phyloP scores from a whole-genome alignment of 192 early-diverging fungal species.

The Entomortierella lignicola region DNA sequence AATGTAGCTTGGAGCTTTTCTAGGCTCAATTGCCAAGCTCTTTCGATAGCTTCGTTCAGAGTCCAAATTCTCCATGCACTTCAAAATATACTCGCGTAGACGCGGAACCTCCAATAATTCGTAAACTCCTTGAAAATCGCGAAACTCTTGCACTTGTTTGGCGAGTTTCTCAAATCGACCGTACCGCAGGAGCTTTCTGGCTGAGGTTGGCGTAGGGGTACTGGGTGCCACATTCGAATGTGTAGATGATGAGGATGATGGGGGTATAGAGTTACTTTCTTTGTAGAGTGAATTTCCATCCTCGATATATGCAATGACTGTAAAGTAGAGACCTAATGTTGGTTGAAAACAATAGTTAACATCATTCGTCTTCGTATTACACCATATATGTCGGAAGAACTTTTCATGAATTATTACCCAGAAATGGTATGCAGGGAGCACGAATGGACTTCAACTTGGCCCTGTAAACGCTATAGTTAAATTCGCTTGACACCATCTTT shows the following conservation, averaged over 20 bases:
- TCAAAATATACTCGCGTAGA: constrained; percentile 47
- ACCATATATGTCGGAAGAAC: too few species aligned
- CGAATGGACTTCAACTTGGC: constrained; percentile 43
- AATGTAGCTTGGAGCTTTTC: constrained; percentile 2
- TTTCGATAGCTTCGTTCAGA: constrained; percentile 37
- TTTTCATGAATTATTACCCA: constrained; percentile 30
- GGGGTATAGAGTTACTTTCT: constrained; percentile 6
- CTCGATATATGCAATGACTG: constrained; percentile 38
- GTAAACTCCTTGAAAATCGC: constrained; percentile 37
- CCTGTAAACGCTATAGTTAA: constrained; percentile 32
- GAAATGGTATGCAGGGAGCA: constrained; percentile 46
- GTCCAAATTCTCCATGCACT: constrained; percentile 44
- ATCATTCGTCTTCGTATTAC: too few species aligned
- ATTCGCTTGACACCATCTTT: constrained; percentile 34
- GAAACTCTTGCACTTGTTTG: constrained; percentile 38
- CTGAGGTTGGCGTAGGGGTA: constrained; percentile 10
- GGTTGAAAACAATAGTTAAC: background rate
- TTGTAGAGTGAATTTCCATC: constrained; percentile 51
- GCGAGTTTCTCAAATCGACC: constrained; percentile 37
- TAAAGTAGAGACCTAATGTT: constrained; percentile 27
- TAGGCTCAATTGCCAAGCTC: constrained; percentile 53
- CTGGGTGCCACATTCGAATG: constrained; percentile 2
- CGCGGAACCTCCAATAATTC: constrained; percentile 54
- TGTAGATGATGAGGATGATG: background rate
- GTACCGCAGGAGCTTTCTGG: constrained; percentile 35